Evolutionary conservation across 2,329 filamentous ascomycete species (phyloP).

Genomic region (Aureobasidium sp.): DNA sequence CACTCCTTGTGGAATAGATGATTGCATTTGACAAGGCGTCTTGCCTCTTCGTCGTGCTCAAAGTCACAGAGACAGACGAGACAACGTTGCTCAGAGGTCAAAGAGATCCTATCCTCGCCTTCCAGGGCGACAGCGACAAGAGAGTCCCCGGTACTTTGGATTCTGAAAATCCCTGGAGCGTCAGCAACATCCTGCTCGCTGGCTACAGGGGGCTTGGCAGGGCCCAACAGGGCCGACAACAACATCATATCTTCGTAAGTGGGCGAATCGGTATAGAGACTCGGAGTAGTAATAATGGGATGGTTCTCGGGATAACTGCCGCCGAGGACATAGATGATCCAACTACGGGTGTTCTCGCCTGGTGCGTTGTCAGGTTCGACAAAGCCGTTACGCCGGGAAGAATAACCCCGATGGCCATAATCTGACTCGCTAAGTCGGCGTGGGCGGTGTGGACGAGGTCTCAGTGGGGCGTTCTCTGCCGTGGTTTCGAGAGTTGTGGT

Average conservation of each 20-base stretch:
- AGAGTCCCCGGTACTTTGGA: slow-evolving; percentile 29
- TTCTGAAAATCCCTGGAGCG: slow-evolving; percentile 52
- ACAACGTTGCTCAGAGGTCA: slow-evolving; percentile 45
- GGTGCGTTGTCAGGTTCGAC: slow-evolving; percentile 50
- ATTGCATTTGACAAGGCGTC: slow-evolving; percentile 54
- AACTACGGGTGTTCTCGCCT: slow-evolving; percentile 52
- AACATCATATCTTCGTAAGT: slow-evolving; percentile 68
- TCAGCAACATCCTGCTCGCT: slow-evolving; percentile 55
- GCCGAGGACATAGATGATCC: slow-evolving; percentile 65
- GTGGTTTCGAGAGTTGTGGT: slow-evolving; percentile 30
- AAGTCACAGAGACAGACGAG: slow-evolving; percentile 61
- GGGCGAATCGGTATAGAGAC: slow-evolving; percentile 61
- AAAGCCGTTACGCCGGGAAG: slow-evolving; percentile 53
- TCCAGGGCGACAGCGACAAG: slow-evolving; percentile 27
- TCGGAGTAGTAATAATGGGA: slow-evolving; percentile 60
- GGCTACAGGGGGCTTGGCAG: slow-evolving; percentile 60
- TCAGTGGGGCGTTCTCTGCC: slow-evolving; percentile 26
- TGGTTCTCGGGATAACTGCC: slow-evolving; percentile 63
- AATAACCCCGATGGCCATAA: slow-evolving; percentile 31
- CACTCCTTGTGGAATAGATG: slow-evolving; percentile 62
- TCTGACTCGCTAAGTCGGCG: slow-evolving; percentile 53
- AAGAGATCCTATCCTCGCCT: slow-evolving; percentile 23
- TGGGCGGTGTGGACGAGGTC: slow-evolving; percentile 39
- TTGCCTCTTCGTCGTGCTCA: slow-evolving; percentile 51
- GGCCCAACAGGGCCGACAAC: slow-evolving; percentile 57